Conservation (phyloP, 2,329 filamentous ascomycete genomes). For the Diaporthe helianthi region DNA sequence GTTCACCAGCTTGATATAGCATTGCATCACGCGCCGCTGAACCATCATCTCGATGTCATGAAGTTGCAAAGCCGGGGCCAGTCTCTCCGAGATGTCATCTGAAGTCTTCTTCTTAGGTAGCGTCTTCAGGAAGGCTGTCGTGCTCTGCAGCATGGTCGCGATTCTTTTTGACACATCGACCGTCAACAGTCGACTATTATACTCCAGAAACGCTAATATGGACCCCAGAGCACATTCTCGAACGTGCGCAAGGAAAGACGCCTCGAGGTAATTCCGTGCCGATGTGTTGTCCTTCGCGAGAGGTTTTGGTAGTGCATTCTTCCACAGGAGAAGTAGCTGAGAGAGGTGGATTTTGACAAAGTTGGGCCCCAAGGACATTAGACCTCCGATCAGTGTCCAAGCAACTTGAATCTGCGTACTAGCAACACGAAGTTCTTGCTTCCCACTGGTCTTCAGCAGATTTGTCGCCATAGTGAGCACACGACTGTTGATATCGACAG, state of each 20-base stretch:
- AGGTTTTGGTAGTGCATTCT: slow-evolving; percentile 94
- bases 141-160: slow-evolving; percentile 93
- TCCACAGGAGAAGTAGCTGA: slow-evolving; percentile 92
- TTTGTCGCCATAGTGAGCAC: slow-evolving; percentile 91
- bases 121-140: slow-evolving; percentile 85
- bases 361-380: slow-evolving; percentile 96
- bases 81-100: slow-evolving; percentile 83
- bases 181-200: slow-evolving; percentile 89
- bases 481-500: slow-evolving; percentile 91
- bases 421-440: slow-evolving; percentile 87
- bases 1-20: slow-evolving; percentile 90
- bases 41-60: slow-evolving; percentile 94
- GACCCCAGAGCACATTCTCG: slow-evolving; percentile 92
- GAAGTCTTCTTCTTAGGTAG: slow-evolving; percentile 83
- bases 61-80: slow-evolving; percentile 86
- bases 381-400: slow-evolving; percentile 94
- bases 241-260: slow-evolving; percentile 92
- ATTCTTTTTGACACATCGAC: slow-evolving; percentile 94
- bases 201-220: slow-evolving; percentile 90
- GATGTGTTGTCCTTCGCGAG: slow-evolving; percentile 90
- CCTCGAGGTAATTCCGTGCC: slow-evolving; percentile 83
- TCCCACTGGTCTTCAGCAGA: slow-evolving; percentile 88
- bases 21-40: slow-evolving; percentile 89
- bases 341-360: slow-evolving; percentile 99
- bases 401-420: slow-evolving; percentile 97